Evolutionary conservation across 805 yeast species (phyloP).

Genomic region (Kodamaea sagamina): DNA sequence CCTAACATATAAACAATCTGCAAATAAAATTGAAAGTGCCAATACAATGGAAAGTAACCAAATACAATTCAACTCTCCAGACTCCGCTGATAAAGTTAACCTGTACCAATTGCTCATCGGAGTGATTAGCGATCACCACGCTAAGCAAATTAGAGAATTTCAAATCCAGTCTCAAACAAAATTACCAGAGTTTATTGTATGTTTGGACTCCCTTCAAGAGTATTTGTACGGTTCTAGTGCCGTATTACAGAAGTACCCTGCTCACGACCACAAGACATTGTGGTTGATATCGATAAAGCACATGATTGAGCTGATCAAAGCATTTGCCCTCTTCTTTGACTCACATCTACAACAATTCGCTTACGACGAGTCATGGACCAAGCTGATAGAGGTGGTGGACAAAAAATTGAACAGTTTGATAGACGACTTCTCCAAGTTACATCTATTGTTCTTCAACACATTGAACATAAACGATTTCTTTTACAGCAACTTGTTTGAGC

Average conservation of each 20-base stretch:
- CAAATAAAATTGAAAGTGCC: neutral
- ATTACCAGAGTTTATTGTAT: slow-evolving; percentile 15
- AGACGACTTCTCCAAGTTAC: slow-evolving; percentile 6
- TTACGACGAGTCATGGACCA: slow-evolving; percentile 7
- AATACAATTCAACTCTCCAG: slow-evolving; percentile 5
- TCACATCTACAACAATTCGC: slow-evolving; percentile 6
- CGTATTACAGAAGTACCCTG: slow-evolving; percentile 15
- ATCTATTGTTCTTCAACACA: slow-evolving; percentile 3
- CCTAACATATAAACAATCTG: too few species aligned
- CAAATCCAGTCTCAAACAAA: neutral
- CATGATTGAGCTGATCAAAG: slow-evolving; percentile 12
- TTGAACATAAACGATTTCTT: slow-evolving; percentile 7
- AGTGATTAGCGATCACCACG: neutral
- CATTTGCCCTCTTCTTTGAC: slow-evolving; percentile 13
- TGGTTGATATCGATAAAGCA: slow-evolving; percentile 20
- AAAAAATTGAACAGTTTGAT: slow-evolving; percentile 10
- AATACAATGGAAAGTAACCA: neutral
- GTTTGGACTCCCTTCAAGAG: slow-evolving; percentile 22
- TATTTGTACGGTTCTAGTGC: slow-evolving; percentile 18
- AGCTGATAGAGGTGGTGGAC: slow-evolving; percentile 7
- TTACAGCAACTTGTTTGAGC: slow-evolving; percentile 3
- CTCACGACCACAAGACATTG: slow-evolving; percentile 18
- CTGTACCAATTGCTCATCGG: neutral
- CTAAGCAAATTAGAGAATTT: neutral
- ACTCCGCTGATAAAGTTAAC: slow-evolving; percentile 1